These are phyloP conservation scores for Geosmithia morbida DNA, from an alignment of 2,329 filamentous ascomycete genomes.

Conservation along the genomic window DNA sequence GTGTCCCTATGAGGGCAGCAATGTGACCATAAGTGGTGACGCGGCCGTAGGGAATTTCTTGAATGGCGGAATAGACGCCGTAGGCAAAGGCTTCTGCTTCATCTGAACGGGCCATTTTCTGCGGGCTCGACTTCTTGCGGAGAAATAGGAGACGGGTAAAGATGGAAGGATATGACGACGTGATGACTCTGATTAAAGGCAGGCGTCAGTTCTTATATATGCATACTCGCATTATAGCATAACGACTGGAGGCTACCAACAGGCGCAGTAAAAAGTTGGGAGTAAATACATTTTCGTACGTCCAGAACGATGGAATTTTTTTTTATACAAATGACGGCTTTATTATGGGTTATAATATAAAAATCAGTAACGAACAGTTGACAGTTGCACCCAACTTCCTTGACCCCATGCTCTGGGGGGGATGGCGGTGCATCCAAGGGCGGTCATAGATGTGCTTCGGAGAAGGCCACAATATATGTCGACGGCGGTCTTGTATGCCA, in stretches of 20 bases:
- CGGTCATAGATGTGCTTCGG: too few relatives aligned
- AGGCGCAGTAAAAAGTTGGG: too few relatives aligned
- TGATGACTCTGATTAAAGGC: neutral
- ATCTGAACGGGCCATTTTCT: slow-evolving; percentile 52
- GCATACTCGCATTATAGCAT: neutral
- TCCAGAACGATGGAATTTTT: too few relatives aligned
- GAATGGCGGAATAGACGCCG: slow-evolving; percentile 70
- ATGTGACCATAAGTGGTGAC: slow-evolving; percentile 86
- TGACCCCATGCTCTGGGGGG: slow-evolving; percentile 8
- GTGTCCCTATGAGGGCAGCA: slow-evolving; percentile 55
- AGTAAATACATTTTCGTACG: too few relatives aligned
- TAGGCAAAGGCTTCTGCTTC: slow-evolving; percentile 62
- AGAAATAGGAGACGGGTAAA: neutral
- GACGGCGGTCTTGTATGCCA: slow-evolving; percentile 30
- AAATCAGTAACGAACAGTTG: too few relatives aligned
- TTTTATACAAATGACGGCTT: too few relatives aligned
- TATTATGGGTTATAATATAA: too few relatives aligned
- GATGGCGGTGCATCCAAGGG: slow-evolving; percentile 15
- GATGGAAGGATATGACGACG: neutral
- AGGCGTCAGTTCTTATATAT: neutral
- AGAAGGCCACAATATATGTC: slow-evolving; percentile 33
- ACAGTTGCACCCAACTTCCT: slow-evolving; percentile 2
- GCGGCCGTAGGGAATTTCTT: slow-evolving; percentile 68
- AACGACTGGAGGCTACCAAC: neutral
- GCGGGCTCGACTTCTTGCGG: neutral